phyloP scores from a whole-genome alignment of 73 alveolate genomes.

The Paramecium biaurelia region DNA sequence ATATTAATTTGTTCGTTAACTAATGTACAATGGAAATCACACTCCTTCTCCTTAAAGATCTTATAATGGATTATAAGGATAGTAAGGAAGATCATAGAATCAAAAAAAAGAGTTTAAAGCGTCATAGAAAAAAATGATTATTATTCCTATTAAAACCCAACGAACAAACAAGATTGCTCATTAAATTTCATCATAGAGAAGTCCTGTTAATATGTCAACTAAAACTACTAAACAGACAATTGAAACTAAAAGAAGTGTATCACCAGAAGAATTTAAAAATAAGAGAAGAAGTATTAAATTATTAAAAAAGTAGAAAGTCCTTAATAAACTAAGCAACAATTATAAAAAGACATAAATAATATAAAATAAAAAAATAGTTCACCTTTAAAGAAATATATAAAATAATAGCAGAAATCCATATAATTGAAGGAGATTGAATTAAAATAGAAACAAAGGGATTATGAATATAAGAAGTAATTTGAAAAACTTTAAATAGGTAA shows the following conservation, averaged over 20 bases:
- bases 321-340: not conserved
- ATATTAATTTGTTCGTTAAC: constrained; percentile 1
- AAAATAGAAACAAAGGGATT: not conserved
- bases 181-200: not conserved
- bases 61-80: not conserved
- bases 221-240: not conserved
- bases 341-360: not conserved
- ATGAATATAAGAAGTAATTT: not conserved
- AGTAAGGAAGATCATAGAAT: not conserved
- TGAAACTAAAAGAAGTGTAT: not conserved
- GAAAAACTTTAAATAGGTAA: not conserved
- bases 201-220: not conserved
- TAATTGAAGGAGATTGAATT: not conserved
- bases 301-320: not conserved
- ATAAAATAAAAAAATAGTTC: not conserved
- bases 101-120: not conserved
- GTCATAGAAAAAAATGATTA: not conserved
- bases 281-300: not conserved
- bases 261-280: not conserved
- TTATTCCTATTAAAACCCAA: not conserved
- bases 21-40: not conserved
- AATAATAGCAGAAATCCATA: not conserved
- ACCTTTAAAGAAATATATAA: not conserved
- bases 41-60: constrained; percentile 2
- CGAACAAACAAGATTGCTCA: not conserved